Base-by-base conservation (phyloP, 148 eudicot species). In the Pouteria glomerata region DNA sequence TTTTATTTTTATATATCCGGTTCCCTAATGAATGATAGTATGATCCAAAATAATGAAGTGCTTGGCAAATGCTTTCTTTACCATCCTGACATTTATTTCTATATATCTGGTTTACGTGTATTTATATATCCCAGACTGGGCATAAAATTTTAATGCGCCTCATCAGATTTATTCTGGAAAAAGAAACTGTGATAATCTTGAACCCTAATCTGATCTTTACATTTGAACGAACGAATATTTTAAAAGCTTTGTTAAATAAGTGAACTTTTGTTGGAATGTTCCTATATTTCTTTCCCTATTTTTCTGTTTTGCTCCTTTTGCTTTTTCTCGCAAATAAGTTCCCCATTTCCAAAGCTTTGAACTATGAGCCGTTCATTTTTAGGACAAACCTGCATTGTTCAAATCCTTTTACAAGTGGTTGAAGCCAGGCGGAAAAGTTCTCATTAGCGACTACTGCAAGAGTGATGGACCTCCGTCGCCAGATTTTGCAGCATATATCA, bases 341-440 rank as follows among this genome's bases (percentile, higher is more conserved):
- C 61, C 16, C 14, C 30, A 14, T 60, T 23, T 10, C 16, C 35
- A 19, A 61, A 50, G 41, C 62, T 53, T 51, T 19, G 2, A 24
- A 60, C 35, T 23, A 39, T 45, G 19, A 48, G n/a, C 34, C 0
- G 8, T 73, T 72, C 31, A 41, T 34, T 78, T 79, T 66, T 88
- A 96, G 99, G 97, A 96, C 78, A 96, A 96, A 69, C 99, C 96
- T 18, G 90, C 96, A 71, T 76, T 96, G 45, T 96, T 96, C 79
- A 82, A 78, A 70, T 81, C 91, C 42, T 96, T 96, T 78, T 88
- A 87, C 91, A 88, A 87, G 76, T 96, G 99, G 97, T 80, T 96
- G 82, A 96, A 92, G 78, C 97, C 99, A 1, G 99, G 97, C 35
- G 99, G 99, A 50, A 89, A 88, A 72, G 95, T 96, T 70, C 87